phyloP scores from a whole-genome alignment of 805 yeast genomes.

The Kodamaea sagamina region DNA sequence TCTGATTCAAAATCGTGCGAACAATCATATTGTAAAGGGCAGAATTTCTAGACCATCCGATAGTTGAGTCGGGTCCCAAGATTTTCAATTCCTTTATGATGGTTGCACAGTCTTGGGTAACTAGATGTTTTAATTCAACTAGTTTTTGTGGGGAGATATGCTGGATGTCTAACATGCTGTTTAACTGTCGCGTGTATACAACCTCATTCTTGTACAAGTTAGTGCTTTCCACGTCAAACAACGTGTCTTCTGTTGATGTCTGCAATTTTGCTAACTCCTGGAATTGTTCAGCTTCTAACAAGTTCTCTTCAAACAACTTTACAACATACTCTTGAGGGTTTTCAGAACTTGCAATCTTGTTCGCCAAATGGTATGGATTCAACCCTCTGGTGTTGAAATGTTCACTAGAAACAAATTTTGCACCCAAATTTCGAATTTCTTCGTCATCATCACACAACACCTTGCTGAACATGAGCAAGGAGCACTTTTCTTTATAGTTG shows the following conservation, averaged over 20 bases:
- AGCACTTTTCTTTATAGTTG: conserved; percentile 13
- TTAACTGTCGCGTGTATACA: conserved; percentile 13
- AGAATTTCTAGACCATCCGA: conserved; percentile 15
- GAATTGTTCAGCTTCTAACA: conserved; percentile 7
- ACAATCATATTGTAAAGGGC: conserved; percentile 10
- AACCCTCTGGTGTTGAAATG: background rate
- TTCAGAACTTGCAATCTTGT: conserved; percentile 10
- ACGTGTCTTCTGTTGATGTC: conserved; percentile 16
- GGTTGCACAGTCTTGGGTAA: background rate
- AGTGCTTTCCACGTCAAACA: conserved; percentile 68
- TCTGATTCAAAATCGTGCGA: conserved; percentile 7
- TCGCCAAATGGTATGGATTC: conserved; percentile 10
- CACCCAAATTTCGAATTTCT: conserved; percentile 52
- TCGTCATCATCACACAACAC: conserved; percentile 68
- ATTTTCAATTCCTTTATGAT: background rate
- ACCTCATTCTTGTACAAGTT: conserved; percentile 63
- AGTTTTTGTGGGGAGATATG: background rate
- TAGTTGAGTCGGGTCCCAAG: conserved; percentile 7
- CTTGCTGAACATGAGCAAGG: conserved; percentile 27
- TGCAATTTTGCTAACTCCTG: background rate
- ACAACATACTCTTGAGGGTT: conserved; percentile 17
- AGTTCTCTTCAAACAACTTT: conserved; percentile 1
- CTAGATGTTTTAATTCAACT: background rate
- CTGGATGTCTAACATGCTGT: background rate
- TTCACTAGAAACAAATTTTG: conserved; percentile 37